Evolutionary conservation across 2,329 filamentous ascomycete genomes (phyloP).

Genomic region (Aspergillus bombycis): DNA sequence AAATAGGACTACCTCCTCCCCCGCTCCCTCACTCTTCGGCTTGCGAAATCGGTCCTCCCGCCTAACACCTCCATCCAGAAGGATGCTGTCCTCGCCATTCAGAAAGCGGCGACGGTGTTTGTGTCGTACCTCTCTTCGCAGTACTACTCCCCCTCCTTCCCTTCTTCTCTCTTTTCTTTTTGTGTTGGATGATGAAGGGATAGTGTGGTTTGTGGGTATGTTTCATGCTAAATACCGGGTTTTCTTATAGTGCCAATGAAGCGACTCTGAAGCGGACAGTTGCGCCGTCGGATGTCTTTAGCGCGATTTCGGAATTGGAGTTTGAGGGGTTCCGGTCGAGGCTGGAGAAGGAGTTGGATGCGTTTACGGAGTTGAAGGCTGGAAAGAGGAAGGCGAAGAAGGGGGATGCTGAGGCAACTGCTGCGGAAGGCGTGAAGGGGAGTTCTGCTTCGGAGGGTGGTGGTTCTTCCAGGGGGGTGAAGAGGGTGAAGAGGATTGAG

Average conservation of each 20-base stretch:
- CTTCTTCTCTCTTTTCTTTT: neutral
- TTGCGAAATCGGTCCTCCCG: conserved; percentile 66
- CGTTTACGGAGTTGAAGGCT: conserved; percentile 48
- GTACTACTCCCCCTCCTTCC: conserved; percentile 43
- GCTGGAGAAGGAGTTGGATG: conserved; percentile 62
- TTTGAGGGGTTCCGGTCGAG: conserved; percentile 61
- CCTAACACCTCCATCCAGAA: conserved; percentile 68
- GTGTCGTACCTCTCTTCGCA: conserved; percentile 65
- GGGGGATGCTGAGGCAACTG: conserved; percentile 31
- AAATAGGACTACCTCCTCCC: conserved; percentile 63
- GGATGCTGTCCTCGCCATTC: conserved; percentile 65
- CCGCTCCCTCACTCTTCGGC: conserved; percentile 62
- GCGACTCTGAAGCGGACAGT: conserved; percentile 66
- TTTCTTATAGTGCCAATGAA: conserved; percentile 59
- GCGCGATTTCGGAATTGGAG: conserved; percentile 63
- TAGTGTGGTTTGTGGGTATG: neutral
- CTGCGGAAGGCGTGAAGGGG: conserved; percentile 24
- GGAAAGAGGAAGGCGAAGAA: conserved; percentile 52
- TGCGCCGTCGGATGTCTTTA: conserved; percentile 62
- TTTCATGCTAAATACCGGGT: conserved; percentile 9
- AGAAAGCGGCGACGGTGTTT: conserved; percentile 69
- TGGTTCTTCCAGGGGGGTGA: conserved; percentile 17
- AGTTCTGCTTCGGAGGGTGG: conserved; percentile 30
- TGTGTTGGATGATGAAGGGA: neutral
- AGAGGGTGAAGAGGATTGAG: conserved; percentile 23